Evolutionary conservation across 2,329 filamentous ascomycete genomes (phyloP).

Genomic region (Ambrosiella cleistominuta): DNA sequence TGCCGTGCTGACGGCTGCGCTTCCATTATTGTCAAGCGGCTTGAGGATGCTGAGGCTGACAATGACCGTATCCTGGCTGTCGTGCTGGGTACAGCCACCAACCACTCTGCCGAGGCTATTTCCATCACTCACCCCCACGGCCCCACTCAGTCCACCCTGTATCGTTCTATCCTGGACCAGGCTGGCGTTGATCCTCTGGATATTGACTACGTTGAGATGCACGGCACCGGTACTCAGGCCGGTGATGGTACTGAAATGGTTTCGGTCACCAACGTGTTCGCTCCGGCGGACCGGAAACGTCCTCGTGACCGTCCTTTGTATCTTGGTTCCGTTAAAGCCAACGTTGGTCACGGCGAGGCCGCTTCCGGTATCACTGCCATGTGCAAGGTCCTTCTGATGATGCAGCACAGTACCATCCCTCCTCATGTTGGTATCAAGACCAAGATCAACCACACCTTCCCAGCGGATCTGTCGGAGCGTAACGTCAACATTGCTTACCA

Average conservation of each 20-base stretch:
- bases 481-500: slow-evolving; percentile 42
- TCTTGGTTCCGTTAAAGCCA: slow-evolving; percentile 46
- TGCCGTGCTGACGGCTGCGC: slow-evolving; percentile 64
- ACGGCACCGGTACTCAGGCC: slow-evolving; percentile 74
- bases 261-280: slow-evolving; percentile 45
- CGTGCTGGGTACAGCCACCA: slow-evolving; percentile 58
- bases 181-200: slow-evolving; percentile 60
- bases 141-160: slow-evolving; percentile 55
- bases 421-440: slow-evolving; percentile 52
- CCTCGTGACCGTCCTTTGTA: slow-evolving; percentile 35
- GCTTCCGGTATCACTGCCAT: slow-evolving; percentile 45
- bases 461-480: slow-evolving; percentile 36
- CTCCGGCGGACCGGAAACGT: slow-evolving; percentile 29
- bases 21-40: slow-evolving; percentile 58
- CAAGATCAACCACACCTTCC: slow-evolving; percentile 42
- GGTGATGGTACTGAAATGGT: slow-evolving; percentile 71
- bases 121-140: slow-evolving; percentile 75
- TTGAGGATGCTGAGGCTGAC: slow-evolving; percentile 60
- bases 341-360: slow-evolving; percentile 45
- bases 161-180: slow-evolving; percentile 50
- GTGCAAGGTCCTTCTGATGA: slow-evolving; percentile 47
- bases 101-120: slow-evolving; percentile 64
- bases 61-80: slow-evolving; percentile 63
- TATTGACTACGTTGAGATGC: slow-evolving; percentile 74
- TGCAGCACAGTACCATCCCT: slow-evolving; percentile 44